Evolutionary conservation across 2,329 filamentous ascomycete genomes (phyloP).

Genomic region (Magnaporthiopsis incrustans): DNA sequence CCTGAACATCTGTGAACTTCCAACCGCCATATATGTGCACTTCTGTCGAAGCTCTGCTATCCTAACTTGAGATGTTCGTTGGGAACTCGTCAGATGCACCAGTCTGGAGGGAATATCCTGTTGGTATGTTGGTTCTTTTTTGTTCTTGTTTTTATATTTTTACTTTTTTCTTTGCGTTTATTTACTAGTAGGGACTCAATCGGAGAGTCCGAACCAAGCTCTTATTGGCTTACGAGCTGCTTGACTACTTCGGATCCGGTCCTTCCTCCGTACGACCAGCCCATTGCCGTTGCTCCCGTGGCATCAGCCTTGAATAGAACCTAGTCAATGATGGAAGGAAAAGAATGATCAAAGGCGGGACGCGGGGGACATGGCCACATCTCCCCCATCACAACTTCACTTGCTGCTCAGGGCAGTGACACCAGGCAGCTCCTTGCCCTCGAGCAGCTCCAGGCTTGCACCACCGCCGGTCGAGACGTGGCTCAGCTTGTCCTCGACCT

Average conservation of each 20-base stretch:
- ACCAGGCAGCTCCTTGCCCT: conserved; percentile 96
- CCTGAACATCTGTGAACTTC: not conserved
- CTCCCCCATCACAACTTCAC: conserved; percentile 31
- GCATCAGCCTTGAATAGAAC: not conserved
- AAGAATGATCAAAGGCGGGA: not conserved
- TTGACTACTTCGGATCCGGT: not conserved
- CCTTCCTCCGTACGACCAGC: not conserved
- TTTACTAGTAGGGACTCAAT: not conserved
- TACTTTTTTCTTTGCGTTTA: not conserved
- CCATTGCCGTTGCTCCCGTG: not conserved
- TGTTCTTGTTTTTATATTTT: not conserved
- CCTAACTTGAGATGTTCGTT: not conserved
- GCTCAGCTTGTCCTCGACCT: conserved; percentile 91
- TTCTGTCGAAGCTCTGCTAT: not conserved
- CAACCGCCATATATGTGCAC: not conserved
- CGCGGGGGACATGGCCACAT: not conserved
- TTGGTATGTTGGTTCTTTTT: not conserved
- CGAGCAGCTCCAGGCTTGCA: conserved; percentile 88
- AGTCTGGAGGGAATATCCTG: not conserved
- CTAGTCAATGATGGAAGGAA: not conserved
- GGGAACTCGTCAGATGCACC: not conserved
- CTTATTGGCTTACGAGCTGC: not conserved
- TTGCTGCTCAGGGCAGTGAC: conserved; percentile 82
- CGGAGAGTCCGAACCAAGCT: not conserved
- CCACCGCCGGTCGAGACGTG: conserved; percentile 97